A percentile compares a stretch with the other conserved stretches of the same genome.
phyloP scores from a whole-genome alignment of 2,329 filamentous ascomycete genomes.

The Xylariaceae sp. region DNA sequence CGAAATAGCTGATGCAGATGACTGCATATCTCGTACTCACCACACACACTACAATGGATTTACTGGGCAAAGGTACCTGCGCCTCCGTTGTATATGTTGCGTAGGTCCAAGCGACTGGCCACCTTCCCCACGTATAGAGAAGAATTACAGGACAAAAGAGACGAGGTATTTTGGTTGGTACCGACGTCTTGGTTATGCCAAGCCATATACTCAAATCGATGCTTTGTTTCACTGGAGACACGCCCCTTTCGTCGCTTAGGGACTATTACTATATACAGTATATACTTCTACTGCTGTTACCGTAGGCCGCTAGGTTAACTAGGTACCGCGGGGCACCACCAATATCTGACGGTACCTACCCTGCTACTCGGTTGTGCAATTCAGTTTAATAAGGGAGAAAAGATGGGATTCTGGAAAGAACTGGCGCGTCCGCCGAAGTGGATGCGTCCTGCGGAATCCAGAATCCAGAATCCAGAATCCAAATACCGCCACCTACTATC shows the following conservation, averaged over 20 bases:
- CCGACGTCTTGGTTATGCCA: constrained; percentile 28
- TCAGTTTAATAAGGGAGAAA: constrained; percentile 5
- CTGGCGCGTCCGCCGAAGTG: constrained; percentile 23
- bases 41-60: not conserved
- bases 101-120: not conserved
- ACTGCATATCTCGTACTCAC: not conserved
- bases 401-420: constrained; percentile 18
- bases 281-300: no score
- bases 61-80: not conserved
- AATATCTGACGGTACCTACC: not conserved
- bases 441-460: constrained; percentile 19
- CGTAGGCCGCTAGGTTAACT: no score
- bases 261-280: no score
- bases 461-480: not conserved
- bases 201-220: constrained; percentile 17
- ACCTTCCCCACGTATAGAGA: not conserved
- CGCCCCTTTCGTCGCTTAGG: no score
- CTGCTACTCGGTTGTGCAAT: constrained; percentile 13
- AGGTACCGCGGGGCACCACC: no score
- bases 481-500: not conserved
- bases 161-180: constrained; percentile 24
- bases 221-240: constrained; percentile 11
- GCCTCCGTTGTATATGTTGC: not conserved
- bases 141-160: not conserved
- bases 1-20: not conserved